Evolutionary conservation across 164 flowering plant species (phyloP).

Genomic region (Piper betle): DNA sequence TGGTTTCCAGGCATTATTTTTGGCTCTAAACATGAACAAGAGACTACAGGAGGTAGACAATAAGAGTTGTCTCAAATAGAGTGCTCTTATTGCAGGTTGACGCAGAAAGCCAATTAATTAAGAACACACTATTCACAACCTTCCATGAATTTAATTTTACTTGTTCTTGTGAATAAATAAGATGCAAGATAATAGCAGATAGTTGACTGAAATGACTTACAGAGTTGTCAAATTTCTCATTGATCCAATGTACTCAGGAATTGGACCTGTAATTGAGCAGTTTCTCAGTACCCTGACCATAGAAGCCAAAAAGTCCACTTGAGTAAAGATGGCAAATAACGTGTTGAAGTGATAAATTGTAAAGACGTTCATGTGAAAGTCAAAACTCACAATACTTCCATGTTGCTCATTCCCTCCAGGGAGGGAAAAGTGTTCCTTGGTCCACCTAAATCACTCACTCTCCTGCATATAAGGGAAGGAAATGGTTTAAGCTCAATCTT

Average conservation of each 20-base stretch:
- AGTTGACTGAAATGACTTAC: neutral
- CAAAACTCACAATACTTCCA: neutral
- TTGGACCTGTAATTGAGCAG: neutral
- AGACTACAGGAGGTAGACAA: too few relatives aligned
- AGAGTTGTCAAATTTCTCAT: neutral
- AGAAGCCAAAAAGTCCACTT: neutral
- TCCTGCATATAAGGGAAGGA: neutral
- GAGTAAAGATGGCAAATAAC: neutral
- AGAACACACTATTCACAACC: too few relatives aligned
- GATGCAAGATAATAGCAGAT: too few relatives aligned
- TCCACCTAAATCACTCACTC: neutral
- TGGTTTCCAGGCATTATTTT: neutral
- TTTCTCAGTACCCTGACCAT: neutral
- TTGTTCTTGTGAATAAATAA: too few relatives aligned
- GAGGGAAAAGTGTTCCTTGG: neutral
- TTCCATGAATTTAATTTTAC: too few relatives aligned
- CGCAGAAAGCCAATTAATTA: too few relatives aligned
- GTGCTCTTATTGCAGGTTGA: too few relatives aligned
- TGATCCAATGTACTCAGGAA: neutral
- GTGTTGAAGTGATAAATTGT: too few relatives aligned
- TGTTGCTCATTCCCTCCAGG: neutral
- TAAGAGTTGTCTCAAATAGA: too few relatives aligned
- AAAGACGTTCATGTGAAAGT: neutral
- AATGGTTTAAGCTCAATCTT: neutral
- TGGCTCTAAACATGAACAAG: too few relatives aligned